Conservation (phyloP, 768 basidiomycete species). For the Hemileccinum impolitum region DNA sequence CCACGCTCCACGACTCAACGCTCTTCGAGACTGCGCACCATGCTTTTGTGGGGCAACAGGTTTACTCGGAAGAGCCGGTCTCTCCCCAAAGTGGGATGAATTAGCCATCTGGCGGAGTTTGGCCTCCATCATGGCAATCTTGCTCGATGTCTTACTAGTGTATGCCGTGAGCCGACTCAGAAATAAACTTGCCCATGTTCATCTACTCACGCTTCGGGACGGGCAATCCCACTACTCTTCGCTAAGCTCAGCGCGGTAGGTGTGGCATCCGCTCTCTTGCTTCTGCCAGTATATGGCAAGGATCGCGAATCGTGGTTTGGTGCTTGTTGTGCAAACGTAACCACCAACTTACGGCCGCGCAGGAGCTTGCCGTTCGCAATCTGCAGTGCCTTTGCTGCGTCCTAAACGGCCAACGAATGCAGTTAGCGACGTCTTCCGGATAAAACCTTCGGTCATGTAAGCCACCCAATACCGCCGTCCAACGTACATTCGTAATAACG, state of each 20-base stretch:
- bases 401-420: slow-evolving; percentile 48
- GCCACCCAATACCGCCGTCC: slow-evolving; percentile 16
- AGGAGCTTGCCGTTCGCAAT: slow-evolving; percentile 75
- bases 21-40: slow-evolving; percentile 1
- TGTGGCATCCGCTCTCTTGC: slow-evolving; percentile 52
- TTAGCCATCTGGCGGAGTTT: slow-evolving; percentile 80
- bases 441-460: slow-evolving; percentile 21
- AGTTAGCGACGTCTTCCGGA: slow-evolving; percentile 17
- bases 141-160: slow-evolving; percentile 64
- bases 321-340: slow-evolving; percentile 91
- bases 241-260: slow-evolving; percentile 88
- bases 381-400: slow-evolving; percentile 74
- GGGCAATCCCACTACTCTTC: slow-evolving; percentile 61
- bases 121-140: slow-evolving; percentile 95
- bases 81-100: slow-evolving; percentile 19
- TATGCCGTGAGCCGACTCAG: slow-evolving; percentile 6
- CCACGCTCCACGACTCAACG: not conserved
- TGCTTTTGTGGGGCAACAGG: slow-evolving; percentile 7
- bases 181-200: not conserved
- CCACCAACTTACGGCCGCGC: slow-evolving; percentile 82
- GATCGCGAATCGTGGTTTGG: slow-evolving; percentile 37
- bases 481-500: slow-evolving; percentile 18
- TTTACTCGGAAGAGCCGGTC: slow-evolving; percentile 21
- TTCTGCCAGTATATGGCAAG: slow-evolving; percentile 33
- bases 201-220: slow-evolving; percentile 44